These are phyloP conservation scores for Leccinellum albellum DNA, from an alignment of 768 basidiomycete species.

Conservation along the genomic window DNA sequence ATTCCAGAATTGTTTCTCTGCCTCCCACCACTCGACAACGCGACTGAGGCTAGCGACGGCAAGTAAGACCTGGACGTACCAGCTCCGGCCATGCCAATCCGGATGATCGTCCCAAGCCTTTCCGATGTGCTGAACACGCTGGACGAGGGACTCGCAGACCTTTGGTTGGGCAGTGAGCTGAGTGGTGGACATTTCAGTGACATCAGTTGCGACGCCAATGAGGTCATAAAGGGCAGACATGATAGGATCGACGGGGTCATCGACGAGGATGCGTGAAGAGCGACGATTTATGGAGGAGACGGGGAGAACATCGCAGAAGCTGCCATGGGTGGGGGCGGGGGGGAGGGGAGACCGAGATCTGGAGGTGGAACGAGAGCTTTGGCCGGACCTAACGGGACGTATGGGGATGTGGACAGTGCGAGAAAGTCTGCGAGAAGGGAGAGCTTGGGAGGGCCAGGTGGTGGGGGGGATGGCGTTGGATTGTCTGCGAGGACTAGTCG, in stretches of 20 bases:
- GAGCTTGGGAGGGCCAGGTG: conserved; percentile 52
- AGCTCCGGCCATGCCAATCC: conserved; percentile 95
- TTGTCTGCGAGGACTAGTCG: conserved; percentile 63
- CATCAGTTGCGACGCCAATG: conserved; percentile 89
- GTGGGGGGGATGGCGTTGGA: conserved; percentile 45
- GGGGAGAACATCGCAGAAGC: conserved; percentile 55
- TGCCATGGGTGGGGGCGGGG: conserved; percentile 57
- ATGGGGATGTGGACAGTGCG: conserved; percentile 76
- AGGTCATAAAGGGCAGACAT: conserved; percentile 88
- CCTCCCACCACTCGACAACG: conserved; percentile 99
- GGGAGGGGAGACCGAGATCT: conserved; percentile 93
- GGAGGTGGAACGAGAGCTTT: conserved; percentile 91
- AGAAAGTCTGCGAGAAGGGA: conserved; percentile 80
- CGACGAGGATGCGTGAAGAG: conserved; percentile 77
- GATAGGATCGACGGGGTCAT: conserved; percentile 86
- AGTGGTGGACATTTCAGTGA: conserved; percentile 83
- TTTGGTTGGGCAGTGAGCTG: conserved; percentile 86
- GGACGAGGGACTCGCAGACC: conserved; percentile 80
- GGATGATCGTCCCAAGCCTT: conserved; percentile 97
- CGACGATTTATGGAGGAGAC: conserved; percentile 57
- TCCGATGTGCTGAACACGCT: conserved; percentile 87
- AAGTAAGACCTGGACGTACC: conserved; percentile 96
- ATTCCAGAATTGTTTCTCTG: conserved; percentile 99
- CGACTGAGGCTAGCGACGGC: conserved; percentile 94
- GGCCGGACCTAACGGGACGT: conserved; percentile 64